Evolutionary conservation across 1,284 basidiomycete species (phyloP), one percentile per base, ranked within the genome.

Genomic region (Austroboletus novae-zelandiae): DNA sequence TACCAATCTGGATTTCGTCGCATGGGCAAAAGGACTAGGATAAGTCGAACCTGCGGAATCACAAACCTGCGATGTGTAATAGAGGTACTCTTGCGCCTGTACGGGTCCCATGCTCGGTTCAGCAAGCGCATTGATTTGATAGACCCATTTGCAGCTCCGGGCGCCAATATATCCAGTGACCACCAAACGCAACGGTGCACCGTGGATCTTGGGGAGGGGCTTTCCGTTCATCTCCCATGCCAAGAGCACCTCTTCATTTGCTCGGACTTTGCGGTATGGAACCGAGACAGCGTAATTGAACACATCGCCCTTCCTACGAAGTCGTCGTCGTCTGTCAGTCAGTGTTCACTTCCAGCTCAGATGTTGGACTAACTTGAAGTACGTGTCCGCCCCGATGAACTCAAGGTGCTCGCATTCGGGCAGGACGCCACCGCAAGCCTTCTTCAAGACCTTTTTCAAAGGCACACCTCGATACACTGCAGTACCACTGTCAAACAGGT

Each of bases 191-290:
- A 83, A 67, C 0, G 81, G 81, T 20, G 64, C 73, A n/a, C 81
- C 80, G 48, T 83, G 81, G 10, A 76, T 75, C 58, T 76, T 76
- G 9, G 78, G 75, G 17, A 84, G 70, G 1, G 75, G 74, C 53
- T 57, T n/a, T 15, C 75, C 79, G 56, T 83, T 83, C 79, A 81
- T 81, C 65, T 80, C 77, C 74, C 76, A 80, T 0, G 79, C 79
- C 37, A 83, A 73, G 10, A 83, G 59, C 2, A 81, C 79, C 54
- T 81, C 78, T 50, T 81, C 76, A 57, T 67, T 72, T 44, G 64
- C 61, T 13, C 72, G 69, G 23, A 79, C 77, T 56, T 81, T 81
- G 54, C 78, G 74, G 59, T 65, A 76, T 0, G 79, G 78, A 2
- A 77, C 76, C 9, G 78, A 80, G 15, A 80, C 78, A 8, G 78